These are phyloP conservation scores for Penicillium sclerotiorum DNA, from an alignment of 2,329 filamentous ascomycete genomes.

Conservation along the genomic window DNA sequence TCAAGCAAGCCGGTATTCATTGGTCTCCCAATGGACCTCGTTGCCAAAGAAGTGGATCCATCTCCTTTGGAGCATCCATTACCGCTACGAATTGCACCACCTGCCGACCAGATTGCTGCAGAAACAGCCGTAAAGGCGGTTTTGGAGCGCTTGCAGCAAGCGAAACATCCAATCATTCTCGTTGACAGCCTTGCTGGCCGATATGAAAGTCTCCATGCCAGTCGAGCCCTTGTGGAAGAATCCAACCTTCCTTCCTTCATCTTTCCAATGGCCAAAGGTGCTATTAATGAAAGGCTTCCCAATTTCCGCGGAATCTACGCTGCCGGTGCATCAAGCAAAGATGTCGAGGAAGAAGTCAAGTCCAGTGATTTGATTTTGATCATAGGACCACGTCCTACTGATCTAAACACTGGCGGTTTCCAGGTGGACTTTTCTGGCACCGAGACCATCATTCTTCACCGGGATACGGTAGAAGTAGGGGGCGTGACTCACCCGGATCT, in stretches of 20 bases:
- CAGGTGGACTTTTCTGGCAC: conserved; percentile 72
- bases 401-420: conserved; percentile 63
- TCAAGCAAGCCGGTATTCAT: conserved; percentile 60
- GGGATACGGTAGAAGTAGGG: conserved; percentile 67
- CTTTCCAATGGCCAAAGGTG: conserved; percentile 84
- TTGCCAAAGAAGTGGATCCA: conserved; percentile 30
- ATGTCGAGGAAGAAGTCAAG: conserved; percentile 31
- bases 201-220: conserved; percentile 70
- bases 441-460: conserved; percentile 77
- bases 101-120: conserved; percentile 71
- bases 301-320: conserved; percentile 80
- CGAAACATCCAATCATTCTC: conserved; percentile 72
- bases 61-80: conserved; percentile 9
- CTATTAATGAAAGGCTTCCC: conserved; percentile 70
- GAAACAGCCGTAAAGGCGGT: conserved; percentile 70
- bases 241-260: conserved; percentile 75
- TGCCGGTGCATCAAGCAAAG: conserved; percentile 66
- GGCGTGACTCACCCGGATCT: conserved; percentile 75
- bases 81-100: conserved; percentile 58
- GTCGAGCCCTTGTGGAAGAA: conserved; percentile 69
- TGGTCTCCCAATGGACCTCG: conserved; percentile 57
- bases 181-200: conserved; percentile 78
- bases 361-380: conserved; percentile 35
- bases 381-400: conserved; percentile 38
- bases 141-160: conserved; percentile 68